Evolutionary conservation across 2,329 filamentous ascomycete species (phyloP).

Genomic region (Dendrostoma leiphaemia): DNA sequence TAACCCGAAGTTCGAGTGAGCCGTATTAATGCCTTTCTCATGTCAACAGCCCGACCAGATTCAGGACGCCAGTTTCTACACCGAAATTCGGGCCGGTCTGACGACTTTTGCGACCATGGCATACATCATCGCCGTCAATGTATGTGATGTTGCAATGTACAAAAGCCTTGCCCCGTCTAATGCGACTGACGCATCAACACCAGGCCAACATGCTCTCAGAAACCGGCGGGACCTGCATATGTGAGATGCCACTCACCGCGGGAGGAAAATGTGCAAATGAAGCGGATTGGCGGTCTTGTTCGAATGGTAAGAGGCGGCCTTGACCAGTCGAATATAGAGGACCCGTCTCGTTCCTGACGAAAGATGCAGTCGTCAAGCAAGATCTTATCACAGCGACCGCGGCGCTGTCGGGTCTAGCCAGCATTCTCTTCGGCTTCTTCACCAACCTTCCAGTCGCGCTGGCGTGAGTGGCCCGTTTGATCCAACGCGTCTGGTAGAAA

Average conservation of each 20-base stretch:
- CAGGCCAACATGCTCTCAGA: constrained; percentile 71
- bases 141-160: constrained; percentile 39
- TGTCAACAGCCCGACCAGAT: constrained; percentile 60
- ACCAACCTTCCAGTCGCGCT: constrained; percentile 78
- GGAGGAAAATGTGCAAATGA: constrained; percentile 48
- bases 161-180: not conserved
- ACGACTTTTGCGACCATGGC: constrained; percentile 82
- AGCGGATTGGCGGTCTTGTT: constrained; percentile 28
- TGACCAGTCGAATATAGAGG: constrained; percentile 30
- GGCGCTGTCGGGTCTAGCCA: constrained; percentile 72
- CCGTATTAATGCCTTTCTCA: not conserved
- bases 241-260: constrained; percentile 42
- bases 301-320: constrained; percentile 4
- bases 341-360: not conserved
- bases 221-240: constrained; percentile 75
- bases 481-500: not conserved
- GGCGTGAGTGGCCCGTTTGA: constrained; percentile 50
- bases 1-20: no score
- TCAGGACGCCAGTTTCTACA: constrained; percentile 68
- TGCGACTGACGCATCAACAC: constrained; percentile 20
- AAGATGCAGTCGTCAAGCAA: constrained; percentile 50
- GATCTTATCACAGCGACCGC: constrained; percentile 82
- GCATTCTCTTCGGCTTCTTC: constrained; percentile 74
- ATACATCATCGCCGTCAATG: constrained; percentile 76
- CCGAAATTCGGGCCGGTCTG: constrained; percentile 74